Base-by-base conservation (phyloP, 2,329 filamentous ascomycete genomes). In the Nemania serpens region DNA sequence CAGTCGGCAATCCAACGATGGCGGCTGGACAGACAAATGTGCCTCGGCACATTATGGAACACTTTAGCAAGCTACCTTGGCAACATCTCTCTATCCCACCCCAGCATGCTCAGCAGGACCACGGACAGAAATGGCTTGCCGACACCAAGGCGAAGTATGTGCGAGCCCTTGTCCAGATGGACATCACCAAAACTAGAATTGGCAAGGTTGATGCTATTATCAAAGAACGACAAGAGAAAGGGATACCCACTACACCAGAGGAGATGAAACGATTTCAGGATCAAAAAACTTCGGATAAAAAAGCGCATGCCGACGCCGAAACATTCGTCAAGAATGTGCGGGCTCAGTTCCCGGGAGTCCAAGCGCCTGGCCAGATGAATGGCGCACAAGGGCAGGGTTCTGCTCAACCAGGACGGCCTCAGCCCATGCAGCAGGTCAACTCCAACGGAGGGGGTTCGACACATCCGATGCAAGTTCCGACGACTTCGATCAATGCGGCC, bases 401-500 rank as follows among this genome's bases (percentile, higher is more conserved):
- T 25, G 37, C 42, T n/a, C 70, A 71, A 48, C 66, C 66, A n/a
- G 59, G 58, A 20, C 70, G 69, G 33, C 29, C 70, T 10, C 71
- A 73, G 50, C 56, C 68, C 5, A 69, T 69, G 64, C 68, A 66
- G 47, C 37, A 51, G 11, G 65, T 66, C n/a, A 69, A 65, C 33
- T 54, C 61, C 5, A 59, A 45, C 4, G 66, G 64, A 17, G 59
- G 64, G 25, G 58, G 66, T 11, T 63, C 70, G 7, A 68, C 59
- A 33, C 67, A 72, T 47, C 59, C 71, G 1, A 74, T 75, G 70
- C 73, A 75, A 41, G 70, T 68, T 17, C 70, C 69, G 15, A 71
- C 72, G 3, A 69, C 72, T 11, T 73, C 73, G 22, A 70, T 75
- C 7, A 74, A 70, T 55, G 71, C 72, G 5, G 72, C 72, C 15